These are phyloP conservation scores for Ceraceosorus guamensis DNA, from an alignment of 1,284 basidiomycete genomes.

Conservation along the genomic window DNA sequence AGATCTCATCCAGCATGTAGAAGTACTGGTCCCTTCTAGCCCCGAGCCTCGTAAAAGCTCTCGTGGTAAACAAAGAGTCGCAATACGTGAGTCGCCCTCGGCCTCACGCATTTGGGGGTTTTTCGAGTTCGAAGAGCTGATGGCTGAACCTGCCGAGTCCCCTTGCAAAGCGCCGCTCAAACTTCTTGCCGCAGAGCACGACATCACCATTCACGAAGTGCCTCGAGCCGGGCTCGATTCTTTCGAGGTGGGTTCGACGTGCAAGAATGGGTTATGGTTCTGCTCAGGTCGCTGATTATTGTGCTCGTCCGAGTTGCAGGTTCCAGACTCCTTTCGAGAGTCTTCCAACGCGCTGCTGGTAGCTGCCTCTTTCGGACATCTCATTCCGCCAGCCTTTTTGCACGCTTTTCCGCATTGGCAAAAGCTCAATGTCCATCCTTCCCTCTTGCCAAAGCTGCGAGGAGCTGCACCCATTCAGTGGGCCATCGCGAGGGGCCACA, in stretches of 20 bases:
- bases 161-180: too few relatives aligned
- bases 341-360: conserved; percentile 57
- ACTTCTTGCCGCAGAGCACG: conserved; percentile 18
- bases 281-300: too few relatives aligned
- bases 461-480: conserved; percentile 90
- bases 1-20: conserved; percentile 51
- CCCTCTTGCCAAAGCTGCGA: conserved; percentile 75
- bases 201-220: conserved; percentile 16
- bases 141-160: too few relatives aligned
- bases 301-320: too few relatives aligned
- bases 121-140: too few relatives aligned
- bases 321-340: conserved; percentile 22
- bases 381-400: conserved; percentile 65
- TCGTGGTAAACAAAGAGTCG: neutral
- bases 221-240: conserved; percentile 16
- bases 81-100: neutral
- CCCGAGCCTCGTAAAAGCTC: conserved; percentile 49
- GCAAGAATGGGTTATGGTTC: too few relatives aligned
- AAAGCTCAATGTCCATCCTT: conserved; percentile 86
- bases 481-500: conserved; percentile 53
- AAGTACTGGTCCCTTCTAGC: conserved; percentile 61
- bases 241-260: conserved; percentile 3
- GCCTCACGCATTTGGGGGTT: conserved; percentile 8
- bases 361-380: conserved; percentile 86
- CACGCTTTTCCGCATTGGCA: conserved; percentile 59